Conservation (phyloP, 2,329 filamentous ascomycete genomes). For the Cercospora brassicicola region DNA sequence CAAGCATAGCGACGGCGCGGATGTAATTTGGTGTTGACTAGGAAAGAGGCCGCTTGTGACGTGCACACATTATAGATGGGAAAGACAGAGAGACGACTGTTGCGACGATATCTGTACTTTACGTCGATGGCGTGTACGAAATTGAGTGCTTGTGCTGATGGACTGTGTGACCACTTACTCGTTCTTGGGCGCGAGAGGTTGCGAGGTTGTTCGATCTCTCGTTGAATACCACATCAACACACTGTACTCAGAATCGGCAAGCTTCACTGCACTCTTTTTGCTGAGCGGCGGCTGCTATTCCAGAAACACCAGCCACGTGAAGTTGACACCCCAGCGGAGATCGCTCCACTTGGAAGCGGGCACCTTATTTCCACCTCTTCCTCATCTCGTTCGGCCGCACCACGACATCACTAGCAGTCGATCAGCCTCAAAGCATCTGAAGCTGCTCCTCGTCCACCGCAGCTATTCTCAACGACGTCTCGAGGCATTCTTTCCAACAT, state of each 20-base stretch:
- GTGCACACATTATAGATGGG: neutral
- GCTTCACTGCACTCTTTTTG: neutral
- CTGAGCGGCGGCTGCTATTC: neutral
- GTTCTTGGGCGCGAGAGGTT: neutral
- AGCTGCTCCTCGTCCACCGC: neutral
- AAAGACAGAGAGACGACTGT: neutral
- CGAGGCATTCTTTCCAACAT: neutral
- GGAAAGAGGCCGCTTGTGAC: neutral
- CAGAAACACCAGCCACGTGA: neutral
- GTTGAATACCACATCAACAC: neutral
- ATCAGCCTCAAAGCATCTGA: neutral
- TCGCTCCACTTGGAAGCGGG: neutral
- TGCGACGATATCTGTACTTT: constrained; percentile 3
- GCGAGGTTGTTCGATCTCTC: neutral
- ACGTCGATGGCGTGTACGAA: neutral
- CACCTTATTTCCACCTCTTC: neutral
- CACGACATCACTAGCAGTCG: neutral
- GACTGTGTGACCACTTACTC: neutral
- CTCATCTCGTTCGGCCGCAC: neutral
- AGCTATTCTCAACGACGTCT: neutral
- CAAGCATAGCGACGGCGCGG: neutral
- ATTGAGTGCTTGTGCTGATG: neutral
- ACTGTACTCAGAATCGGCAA: neutral
- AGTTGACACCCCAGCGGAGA: neutral
- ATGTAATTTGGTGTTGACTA: neutral